Base-by-base conservation (phyloP, 352 stramenopile species). In the Pythium rhizo-oryzae region DNA sequence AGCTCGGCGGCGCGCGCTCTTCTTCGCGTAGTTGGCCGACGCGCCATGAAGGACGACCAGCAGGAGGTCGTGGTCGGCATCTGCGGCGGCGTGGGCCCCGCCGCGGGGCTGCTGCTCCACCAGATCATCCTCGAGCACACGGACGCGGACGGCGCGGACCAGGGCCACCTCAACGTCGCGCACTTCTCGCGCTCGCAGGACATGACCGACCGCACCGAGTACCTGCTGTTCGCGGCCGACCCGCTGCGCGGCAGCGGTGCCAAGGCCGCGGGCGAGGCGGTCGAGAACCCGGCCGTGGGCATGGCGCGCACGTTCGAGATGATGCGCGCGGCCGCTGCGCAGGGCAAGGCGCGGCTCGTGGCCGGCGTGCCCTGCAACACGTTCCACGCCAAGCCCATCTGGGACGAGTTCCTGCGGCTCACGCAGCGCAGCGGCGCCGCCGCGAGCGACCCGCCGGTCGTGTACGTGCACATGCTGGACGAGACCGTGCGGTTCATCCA, bases 291-390 rank as follows among this genome's bases (percentile, higher is more conserved):
- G 35, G 85, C 85, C 25, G 72, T 65, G 24, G 85, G 85, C 53
- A 93, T 93, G 85, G 83, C 83, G 35, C 80, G 82, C 16, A 93
- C 83, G 41, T 84, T 93, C 49, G 72, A 77, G 30, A 91, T 93
- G 83, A 84, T 93, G 76, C 72, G 80, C 35, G 78, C 73, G 16
- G 81, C 79, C 7, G 80, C 77, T 19, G 41, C 60, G 12, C 65
- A 74, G 33, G 69, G 72, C 43, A 62, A 71, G 25, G 70, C 69
- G 35, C 81, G 72, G 23, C 81, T 93, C 9, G 74, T 92, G 35
- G 74, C 77, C 18, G 83, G 83, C 37, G 82, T 92, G 35, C 80
- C 83, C 15, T 93, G 83, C 79, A 91, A 91, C 53, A 91, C 85
- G 9, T 93, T 93, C 64, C 84, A 91, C 71, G 82, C 84, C 19